Evolutionary conservation across 2,329 filamentous ascomycete genomes (phyloP).

Genomic region (Coniochaeta sp.): DNA sequence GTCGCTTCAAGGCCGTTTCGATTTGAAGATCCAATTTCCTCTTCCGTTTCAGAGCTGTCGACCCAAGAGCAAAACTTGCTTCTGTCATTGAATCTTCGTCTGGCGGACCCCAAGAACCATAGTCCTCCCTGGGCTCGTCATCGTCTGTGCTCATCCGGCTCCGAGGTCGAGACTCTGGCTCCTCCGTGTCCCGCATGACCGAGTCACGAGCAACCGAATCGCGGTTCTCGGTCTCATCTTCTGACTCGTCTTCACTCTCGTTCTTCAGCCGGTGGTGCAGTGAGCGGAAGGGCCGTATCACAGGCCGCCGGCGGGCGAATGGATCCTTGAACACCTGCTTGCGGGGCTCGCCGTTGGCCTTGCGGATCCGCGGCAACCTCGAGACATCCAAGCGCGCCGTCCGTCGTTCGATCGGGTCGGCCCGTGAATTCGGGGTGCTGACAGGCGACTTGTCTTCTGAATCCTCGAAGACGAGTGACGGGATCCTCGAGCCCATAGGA

Average conservation of each 20-base stretch:
- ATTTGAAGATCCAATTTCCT: conserved; percentile 67
- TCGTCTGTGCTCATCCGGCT: conserved; percentile 66
- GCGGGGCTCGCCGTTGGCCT: conserved; percentile 53
- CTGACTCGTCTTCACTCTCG: conserved; percentile 78
- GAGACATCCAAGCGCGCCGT: conserved; percentile 53
- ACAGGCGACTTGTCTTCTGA: conserved; percentile 54
- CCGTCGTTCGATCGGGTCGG: conserved; percentile 54
- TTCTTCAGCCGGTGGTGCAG: conserved; percentile 74
- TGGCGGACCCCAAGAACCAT: conserved; percentile 35
- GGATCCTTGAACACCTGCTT: conserved; percentile 61
- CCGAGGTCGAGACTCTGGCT: conserved; percentile 72
- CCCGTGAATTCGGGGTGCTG: conserved; percentile 59
- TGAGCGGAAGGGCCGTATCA: conserved; percentile 59
- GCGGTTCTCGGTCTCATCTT: conserved; percentile 64
- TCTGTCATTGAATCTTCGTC: conserved; percentile 67
- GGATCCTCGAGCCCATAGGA: conserved; percentile 50
- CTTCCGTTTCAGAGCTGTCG: conserved; percentile 48
- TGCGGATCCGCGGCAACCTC: conserved; percentile 68
- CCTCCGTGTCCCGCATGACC: conserved; percentile 70
- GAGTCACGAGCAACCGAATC: conserved; percentile 51
- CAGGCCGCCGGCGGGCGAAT: conserved; percentile 56
- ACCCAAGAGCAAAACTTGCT: conserved; percentile 60
- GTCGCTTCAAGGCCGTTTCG: conserved; percentile 66
- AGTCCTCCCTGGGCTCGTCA: conserved; percentile 43
- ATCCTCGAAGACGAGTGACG: conserved; percentile 45